Conservation (phyloP, 1,139 yeast genomes). For the Lodderomyces jiufengensis region DNA sequence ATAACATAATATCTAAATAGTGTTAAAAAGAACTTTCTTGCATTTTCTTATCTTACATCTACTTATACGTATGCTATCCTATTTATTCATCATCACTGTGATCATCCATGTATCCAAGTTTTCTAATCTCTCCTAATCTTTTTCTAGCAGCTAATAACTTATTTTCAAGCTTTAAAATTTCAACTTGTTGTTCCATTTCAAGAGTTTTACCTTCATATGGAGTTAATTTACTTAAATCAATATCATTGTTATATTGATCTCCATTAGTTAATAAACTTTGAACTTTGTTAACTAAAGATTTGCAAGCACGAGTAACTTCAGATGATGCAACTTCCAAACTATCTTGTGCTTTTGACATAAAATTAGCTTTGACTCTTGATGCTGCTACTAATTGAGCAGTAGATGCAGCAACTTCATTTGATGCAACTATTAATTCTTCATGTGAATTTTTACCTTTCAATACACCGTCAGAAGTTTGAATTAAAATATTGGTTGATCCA, state of each 20-base stretch:
- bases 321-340: conserved; percentile 66
- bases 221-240: conserved; percentile 68
- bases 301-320: conserved; percentile 72
- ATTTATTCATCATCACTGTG: conserved; percentile 17
- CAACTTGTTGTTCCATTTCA: conserved; percentile 94
- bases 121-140: conserved; percentile 80
- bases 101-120: conserved; percentile 65
- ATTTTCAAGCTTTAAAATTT: conserved; percentile 79
- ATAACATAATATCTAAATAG: too few relatives aligned
- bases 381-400: conserved; percentile 94
- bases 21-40: too few relatives aligned
- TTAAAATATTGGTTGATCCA: conserved; percentile 73
- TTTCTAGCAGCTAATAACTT: conserved; percentile 70
- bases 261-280: conserved; percentile 53
- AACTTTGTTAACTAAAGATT: conserved; percentile 65
- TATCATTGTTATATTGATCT: conserved; percentile 29
- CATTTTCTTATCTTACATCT: too few relatives aligned
- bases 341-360: conserved; percentile 76
- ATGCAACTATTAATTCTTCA: conserved; percentile 85
- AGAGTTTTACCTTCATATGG: conserved; percentile 82
- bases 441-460: conserved; percentile 60
- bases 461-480: conserved; percentile 85
- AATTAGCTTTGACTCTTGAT: conserved; percentile 80
- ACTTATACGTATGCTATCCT: too few relatives aligned
- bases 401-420: conserved; percentile 89